Evolutionary conservation across 495 filamentous ascomycete species (phyloP).

Genomic region (Tuber melanosporum): DNA sequence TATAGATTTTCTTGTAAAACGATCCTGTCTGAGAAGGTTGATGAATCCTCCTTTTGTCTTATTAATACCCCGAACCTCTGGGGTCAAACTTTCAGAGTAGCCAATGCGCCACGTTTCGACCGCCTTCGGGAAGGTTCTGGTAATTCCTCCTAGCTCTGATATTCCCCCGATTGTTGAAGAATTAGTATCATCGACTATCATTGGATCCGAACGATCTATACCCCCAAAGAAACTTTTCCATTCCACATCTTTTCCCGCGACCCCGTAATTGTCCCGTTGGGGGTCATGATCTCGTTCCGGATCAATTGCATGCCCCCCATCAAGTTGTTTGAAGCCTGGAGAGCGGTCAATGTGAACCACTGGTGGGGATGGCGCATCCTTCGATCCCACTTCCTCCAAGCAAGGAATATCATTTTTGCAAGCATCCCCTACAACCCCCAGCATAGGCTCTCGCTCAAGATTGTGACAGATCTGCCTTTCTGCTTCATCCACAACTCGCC

Average conservation of each 20-base stretch:
- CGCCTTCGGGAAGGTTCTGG: not conserved
- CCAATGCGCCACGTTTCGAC: not conserved
- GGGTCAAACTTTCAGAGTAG: not conserved
- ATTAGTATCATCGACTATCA: not conserved
- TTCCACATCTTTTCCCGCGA: not conserved
- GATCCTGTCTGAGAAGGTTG: not conserved
- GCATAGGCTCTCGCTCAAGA: not conserved
- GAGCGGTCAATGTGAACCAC: not conserved
- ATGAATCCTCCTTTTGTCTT: not conserved
- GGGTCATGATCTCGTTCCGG: not conserved
- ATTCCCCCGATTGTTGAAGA: not conserved
- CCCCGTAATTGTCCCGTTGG: not conserved
- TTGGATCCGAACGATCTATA: not conserved
- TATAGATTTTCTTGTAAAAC: not conserved
- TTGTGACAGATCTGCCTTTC: not conserved
- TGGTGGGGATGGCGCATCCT: not conserved
- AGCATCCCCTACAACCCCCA: not conserved
- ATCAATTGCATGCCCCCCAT: not conserved
- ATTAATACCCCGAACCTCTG: not conserved
- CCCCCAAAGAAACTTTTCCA: not conserved
- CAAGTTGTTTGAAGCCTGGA: not conserved
- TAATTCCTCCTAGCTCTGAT: not conserved
- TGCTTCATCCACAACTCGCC: constrained; percentile 19
- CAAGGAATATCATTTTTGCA: not conserved
- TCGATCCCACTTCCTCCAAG: not conserved